Base-by-base conservation (phyloP, 352 stramenopile genomes). In the Pythium grandisporangium region DNA sequence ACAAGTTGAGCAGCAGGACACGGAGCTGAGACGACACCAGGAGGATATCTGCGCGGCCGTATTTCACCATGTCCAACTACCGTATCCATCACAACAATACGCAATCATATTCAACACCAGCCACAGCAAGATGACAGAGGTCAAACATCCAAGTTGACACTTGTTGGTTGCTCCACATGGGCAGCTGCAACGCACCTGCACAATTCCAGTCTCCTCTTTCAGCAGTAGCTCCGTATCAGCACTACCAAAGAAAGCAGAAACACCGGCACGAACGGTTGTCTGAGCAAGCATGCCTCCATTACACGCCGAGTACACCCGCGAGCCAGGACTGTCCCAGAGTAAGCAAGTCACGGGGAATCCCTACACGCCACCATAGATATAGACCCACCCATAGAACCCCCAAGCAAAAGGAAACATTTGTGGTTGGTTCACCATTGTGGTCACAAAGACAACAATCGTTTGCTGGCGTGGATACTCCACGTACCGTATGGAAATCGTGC, bases 1-100 rank as follows among this genome's bases (percentile, higher is more conserved):
- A 70, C 36, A 93, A 51, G 36, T 93, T 90, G 23, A 93, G 37
- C 14, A 93, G 56, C 30, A 93, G 41, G 11, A 91, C 76, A 3
- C 80, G 73, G 17, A 86, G 46, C 42, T 92, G 80, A 6, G 80
- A 93, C 27, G 80, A 91, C 33, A 93, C 80, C 51, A 93, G 69
- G 14, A 93, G 54, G 20, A 90, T 77, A 30, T 84, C 77, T 2
- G 70, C 61, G 4, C 48, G 52, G 0, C 61, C 51, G 30, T 69
- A 73, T 42, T 76, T 80, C 4, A 56, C 54, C 30, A 83, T 47
- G 55, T 91, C 78, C 23, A 91, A 43, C 77, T 91, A 26, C 5
- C 36, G 17, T 51, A 29, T 22, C 1, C 21, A 55, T 27, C 37
- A 13, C 41, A 17, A 30, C 43, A 53, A 13, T 30, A n/a, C n/a